phyloP scores from a whole-genome alignment of 1,284 basidiomycete species.

The Rhodotorula sp. region DNA sequence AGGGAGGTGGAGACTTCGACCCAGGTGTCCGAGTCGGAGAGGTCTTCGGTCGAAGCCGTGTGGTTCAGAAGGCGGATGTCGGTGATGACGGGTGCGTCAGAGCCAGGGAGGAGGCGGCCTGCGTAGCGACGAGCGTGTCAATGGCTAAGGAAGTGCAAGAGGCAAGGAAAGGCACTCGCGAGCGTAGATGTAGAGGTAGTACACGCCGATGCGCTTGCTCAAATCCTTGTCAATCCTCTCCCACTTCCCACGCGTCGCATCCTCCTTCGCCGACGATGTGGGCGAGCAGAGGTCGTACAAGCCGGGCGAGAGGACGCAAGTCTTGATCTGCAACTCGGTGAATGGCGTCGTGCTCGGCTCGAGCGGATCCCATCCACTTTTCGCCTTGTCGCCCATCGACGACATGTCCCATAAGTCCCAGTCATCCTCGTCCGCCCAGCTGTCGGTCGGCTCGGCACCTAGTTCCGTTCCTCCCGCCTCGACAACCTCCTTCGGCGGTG shows the following conservation, averaged over 20 bases:
- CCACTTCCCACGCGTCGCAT: conserved; percentile 40
- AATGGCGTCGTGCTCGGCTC: conserved; percentile 29
- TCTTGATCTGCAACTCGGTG: conserved; percentile 40
- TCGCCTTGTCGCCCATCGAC: neutral
- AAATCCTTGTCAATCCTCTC: conserved; percentile 40
- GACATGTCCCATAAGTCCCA: conserved; percentile 16
- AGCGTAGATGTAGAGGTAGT: conserved; percentile 38
- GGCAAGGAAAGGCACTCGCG: conserved; percentile 7
- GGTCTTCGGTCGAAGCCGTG: conserved; percentile 7
- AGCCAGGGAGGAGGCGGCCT: conserved; percentile 35
- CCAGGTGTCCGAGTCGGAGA: conserved; percentile 23
- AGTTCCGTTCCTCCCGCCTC: neutral
- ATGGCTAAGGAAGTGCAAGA: neutral
- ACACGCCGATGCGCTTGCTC: conserved; percentile 35
- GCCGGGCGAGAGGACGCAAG: conserved; percentile 40
- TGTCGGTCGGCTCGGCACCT: conserved; percentile 2
- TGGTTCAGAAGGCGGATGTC: conserved; percentile 26
- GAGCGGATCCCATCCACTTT: conserved; percentile 20
- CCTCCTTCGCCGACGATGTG: conserved; percentile 29
- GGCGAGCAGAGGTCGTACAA: conserved; percentile 43
- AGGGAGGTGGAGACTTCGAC: conserved; percentile 30
- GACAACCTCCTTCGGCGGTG: neutral
- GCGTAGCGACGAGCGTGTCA: conserved; percentile 1
- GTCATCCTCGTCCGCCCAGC: conserved; percentile 18
- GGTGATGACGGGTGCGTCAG: conserved; percentile 28